Base-by-base conservation (phyloP, 2,329 filamentous ascomycete genomes). In the Akanthomyces muscarius region DNA sequence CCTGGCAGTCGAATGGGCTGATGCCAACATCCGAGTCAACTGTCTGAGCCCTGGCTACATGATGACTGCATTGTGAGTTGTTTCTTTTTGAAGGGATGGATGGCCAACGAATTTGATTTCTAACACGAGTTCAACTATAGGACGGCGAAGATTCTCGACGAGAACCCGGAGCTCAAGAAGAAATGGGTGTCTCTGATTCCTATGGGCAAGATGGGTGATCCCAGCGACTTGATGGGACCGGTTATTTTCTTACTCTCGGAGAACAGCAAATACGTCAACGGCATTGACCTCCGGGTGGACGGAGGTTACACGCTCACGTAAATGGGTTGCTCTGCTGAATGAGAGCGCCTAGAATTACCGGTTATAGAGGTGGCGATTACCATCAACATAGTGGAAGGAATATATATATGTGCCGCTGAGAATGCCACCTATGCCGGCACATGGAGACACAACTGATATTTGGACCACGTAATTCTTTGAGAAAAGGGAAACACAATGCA, bases 1-100 rank as follows among this genome's bases (percentile, higher is more conserved):
- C 67, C 82, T 97, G 70, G 93, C 93, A 42, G 93, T 97, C 57
- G 95, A 98, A 77, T 98, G 95, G 94, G 92, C 94, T 0, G 83
- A 88, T 68, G 86, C 89, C 44, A 89, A 89, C 68, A 97, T 98
- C 72, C 86, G 94, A 42, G 94, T 98, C 68, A 98, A 98, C 80
- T 95, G 91, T 77, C 95, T 98, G 74, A 92, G 89, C 36, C 94
- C 94, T 0, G 94, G 95, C 51, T 98, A 98, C 78, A 98, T 98
- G 94, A 80, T 97, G 68, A 97, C 94, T 18, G 90, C 92, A 64
- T 79, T 97, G 90, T 94, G 82, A 85, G 89, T 79, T 45, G 3
- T 45, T 25, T 23, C 52, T 50, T 38, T 53, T 21, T 33, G 1
- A 10, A 33, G 16, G 8, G 11, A 18, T 3, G 14, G 6, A n/a